Percentiles rank a stretch among this genome's conserved stretches.
Evolutionary conservation across 805 yeast species (phyloP).

Genomic region (Saccharomycopsis sp.): DNA sequence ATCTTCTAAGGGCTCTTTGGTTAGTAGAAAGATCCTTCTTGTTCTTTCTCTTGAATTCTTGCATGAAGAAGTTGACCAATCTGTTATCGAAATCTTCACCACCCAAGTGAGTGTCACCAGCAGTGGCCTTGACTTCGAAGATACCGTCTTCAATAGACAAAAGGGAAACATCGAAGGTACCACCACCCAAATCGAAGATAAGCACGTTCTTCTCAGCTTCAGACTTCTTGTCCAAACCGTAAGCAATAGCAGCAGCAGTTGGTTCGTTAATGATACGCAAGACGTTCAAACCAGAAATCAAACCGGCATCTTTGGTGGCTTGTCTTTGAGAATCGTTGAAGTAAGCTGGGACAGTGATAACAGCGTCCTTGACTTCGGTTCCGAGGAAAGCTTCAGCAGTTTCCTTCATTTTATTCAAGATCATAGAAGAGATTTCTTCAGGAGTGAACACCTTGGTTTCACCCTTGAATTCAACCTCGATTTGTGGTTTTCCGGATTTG

Average conservation of each 20-base stretch:
- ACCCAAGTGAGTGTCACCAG: constrained; percentile 69
- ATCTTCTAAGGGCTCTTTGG: constrained; percentile 82
- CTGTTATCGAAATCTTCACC: constrained; percentile 86
- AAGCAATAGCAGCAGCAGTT: constrained; percentile 97
- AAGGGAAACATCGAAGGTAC: constrained; percentile 79
- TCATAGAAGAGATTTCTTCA: constrained; percentile 92
- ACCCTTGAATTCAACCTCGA: constrained; percentile 83
- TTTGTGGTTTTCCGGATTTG: constrained; percentile 78
- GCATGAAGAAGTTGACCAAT: constrained; percentile 68
- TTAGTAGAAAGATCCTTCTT: constrained; percentile 70
- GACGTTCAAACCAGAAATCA: constrained; percentile 92
- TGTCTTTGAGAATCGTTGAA: constrained; percentile 98
- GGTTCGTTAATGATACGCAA: constrained; percentile 95
- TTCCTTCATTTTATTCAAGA: constrained; percentile 86
- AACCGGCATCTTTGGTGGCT: constrained; percentile 97
- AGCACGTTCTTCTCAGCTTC: constrained; percentile 63
- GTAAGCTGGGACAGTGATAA: constrained; percentile 94
- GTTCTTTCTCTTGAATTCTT: constrained; percentile 80
- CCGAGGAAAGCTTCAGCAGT: constrained; percentile 91
- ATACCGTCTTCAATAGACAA: constrained; percentile 75
- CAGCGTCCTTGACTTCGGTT: constrained; percentile 79
- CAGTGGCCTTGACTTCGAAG: constrained; percentile 79
- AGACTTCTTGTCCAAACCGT: constrained; percentile 65
- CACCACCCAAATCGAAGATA: constrained; percentile 82
- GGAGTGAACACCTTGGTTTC: constrained; percentile 84